These are phyloP conservation scores for Mortierella sp. DNA, from an alignment of 371 early-diverging fungal species.

Conservation along the genomic window DNA sequence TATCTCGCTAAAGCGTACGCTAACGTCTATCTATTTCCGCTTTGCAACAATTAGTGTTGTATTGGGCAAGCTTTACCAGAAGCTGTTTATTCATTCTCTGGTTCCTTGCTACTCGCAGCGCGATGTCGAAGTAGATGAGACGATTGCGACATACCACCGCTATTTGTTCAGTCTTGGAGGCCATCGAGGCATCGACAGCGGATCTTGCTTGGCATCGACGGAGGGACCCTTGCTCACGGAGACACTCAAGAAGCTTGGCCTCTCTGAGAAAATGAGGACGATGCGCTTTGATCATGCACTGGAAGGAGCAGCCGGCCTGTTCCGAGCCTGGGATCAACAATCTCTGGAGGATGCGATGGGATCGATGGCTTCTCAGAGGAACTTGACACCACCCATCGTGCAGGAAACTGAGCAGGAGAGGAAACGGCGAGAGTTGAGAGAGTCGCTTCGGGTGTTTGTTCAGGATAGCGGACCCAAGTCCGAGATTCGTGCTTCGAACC, in stretches of 20 bases:
- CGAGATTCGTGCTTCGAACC: constrained; percentile 6
- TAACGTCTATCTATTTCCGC: neutral
- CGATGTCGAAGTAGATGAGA: constrained; percentile 42
- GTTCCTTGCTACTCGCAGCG: constrained; percentile 57
- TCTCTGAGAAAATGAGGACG: constrained; percentile 38
- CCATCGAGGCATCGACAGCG: constrained; percentile 42
- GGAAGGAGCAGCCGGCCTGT: constrained; percentile 44
- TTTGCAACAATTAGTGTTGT: constrained; percentile 56
- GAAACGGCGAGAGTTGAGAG: constrained; percentile 37
- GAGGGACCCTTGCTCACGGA: constrained; percentile 35
- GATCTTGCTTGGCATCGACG: constrained; percentile 33
- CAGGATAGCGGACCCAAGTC: constrained; percentile 29
- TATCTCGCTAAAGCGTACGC: neutral
- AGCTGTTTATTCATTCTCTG: constrained; percentile 71
- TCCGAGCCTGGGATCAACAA: constrained; percentile 50
- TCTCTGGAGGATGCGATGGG: neutral
- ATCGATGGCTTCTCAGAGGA: neutral
- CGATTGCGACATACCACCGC: constrained; percentile 37
- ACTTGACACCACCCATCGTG: neutral
- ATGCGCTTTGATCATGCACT: constrained; percentile 41
- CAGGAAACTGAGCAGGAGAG: constrained; percentile 48
- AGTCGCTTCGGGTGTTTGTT: constrained; percentile 41
- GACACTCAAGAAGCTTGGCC: constrained; percentile 36
- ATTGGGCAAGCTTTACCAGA: constrained; percentile 71
- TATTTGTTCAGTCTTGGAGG: constrained; percentile 32